phyloP scores from a whole-genome alignment of 2,329 filamentous ascomycete genomes.

The Penicillium sp. region DNA sequence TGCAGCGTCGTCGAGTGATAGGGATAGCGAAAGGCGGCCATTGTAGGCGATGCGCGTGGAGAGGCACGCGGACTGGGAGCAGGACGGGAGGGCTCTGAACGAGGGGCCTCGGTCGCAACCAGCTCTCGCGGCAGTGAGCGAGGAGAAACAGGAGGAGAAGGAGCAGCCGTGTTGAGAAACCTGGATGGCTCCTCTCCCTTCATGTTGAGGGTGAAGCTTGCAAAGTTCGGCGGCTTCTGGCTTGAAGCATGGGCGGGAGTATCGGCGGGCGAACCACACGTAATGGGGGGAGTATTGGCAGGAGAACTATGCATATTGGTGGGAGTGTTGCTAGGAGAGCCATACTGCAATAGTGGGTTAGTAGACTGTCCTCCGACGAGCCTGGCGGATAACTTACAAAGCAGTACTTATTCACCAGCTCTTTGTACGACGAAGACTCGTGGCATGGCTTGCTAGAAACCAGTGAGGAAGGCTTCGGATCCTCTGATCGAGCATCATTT shows the following conservation, averaged over 20 bases:
- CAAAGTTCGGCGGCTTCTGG: constrained; percentile 16
- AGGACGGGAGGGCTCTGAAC: constrained; percentile 10
- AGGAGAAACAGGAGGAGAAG: constrained; percentile 32
- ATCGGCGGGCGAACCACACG: no score
- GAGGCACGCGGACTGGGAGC: constrained; percentile 20
- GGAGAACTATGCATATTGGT: no score
- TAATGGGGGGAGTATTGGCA: no score
- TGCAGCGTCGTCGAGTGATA: constrained; percentile 20
- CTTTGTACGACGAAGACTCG: constrained; percentile 88
- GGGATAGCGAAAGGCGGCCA: constrained; percentile 29
- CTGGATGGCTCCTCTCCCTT: constrained; percentile 16
- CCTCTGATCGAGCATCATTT: constrained; percentile 23
- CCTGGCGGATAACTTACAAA: constrained; percentile 74
- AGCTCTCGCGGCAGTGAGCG: constrained; percentile 23
- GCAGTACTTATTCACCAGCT: constrained; percentile 98
- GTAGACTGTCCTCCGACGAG: not conserved
- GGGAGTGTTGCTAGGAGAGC: constrained; percentile 45
- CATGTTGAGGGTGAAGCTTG: constrained; percentile 14
- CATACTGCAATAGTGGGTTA: constrained; percentile 47
- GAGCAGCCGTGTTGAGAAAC: constrained; percentile 17
- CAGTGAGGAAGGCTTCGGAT: constrained; percentile 55
- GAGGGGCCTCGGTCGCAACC: constrained; percentile 11
- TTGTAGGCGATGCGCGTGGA: constrained; percentile 24
- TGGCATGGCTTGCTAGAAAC: constrained; percentile 68
- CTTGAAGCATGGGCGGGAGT: constrained; percentile 42